These are phyloP conservation scores for Senna tora DNA, from an alignment of 306 rosid genomes.

Conservation along the genomic window DNA sequence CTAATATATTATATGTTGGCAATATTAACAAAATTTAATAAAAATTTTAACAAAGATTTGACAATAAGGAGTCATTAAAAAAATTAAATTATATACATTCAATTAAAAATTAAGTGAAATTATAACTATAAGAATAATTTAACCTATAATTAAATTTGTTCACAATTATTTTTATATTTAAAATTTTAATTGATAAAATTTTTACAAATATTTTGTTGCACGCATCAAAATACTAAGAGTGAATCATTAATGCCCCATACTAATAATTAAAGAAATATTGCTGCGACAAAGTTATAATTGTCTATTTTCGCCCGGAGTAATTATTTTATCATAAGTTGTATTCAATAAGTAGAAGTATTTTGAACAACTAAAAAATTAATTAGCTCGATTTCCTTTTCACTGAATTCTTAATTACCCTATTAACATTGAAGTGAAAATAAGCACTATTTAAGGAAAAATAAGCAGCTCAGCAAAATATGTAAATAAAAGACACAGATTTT, in stretches of 20 bases:
- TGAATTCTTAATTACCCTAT: not conserved
- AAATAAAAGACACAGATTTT: constrained; percentile 21
- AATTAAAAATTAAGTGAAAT: no score
- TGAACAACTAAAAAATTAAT: not conserved
- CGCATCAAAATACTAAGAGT: not conserved
- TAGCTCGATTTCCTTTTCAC: not conserved
- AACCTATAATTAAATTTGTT: no score
- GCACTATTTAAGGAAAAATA: constrained; percentile 8
- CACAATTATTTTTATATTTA: no score
- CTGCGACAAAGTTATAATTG: not conserved
- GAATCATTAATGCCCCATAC: not conserved
- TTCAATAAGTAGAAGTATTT: not conserved
- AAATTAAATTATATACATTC: no score
- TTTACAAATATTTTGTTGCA: no score
- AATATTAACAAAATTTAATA: no score
- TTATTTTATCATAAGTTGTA: not conserved
- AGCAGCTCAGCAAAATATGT: constrained; percentile 23
- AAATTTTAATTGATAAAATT: no score
- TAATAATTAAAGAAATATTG: constrained; percentile 7
- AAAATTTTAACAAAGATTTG: no score
- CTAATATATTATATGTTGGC: no score
- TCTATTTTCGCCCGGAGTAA: no score
- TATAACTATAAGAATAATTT: no score
- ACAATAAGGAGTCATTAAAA: no score
- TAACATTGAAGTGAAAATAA: constrained; percentile 2